Evolutionary conservation across 106 monocot genomes (phyloP).

Genomic region (Vanilla planifolia): DNA sequence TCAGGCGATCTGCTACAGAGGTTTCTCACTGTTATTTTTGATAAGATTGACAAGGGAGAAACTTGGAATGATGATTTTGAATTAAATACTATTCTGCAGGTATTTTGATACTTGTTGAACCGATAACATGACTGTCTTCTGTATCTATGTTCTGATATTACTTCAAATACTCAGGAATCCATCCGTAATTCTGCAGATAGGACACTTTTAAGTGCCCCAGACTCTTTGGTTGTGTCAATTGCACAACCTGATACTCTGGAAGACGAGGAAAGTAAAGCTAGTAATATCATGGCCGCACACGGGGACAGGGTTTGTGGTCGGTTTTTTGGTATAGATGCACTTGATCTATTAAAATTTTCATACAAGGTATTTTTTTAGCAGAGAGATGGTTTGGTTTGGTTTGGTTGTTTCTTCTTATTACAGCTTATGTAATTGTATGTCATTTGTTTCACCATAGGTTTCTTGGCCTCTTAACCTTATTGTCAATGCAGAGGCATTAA

Average conservation of each 20-base stretch:
- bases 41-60: constrained; percentile 72
- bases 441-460: constrained; percentile 49
- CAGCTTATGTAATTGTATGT: not conserved
- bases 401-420: not conserved
- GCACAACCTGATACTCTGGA: constrained; percentile 29
- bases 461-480: constrained; percentile 97
- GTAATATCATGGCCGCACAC: constrained; percentile 24
- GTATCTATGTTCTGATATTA: constrained; percentile 1
- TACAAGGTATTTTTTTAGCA: constrained; percentile 55
- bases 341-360: constrained; percentile 74
- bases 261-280: constrained; percentile 19
- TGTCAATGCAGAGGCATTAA: constrained; percentile 71
- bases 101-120: constrained; percentile 7
- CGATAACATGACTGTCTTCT: not conserved
- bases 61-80: constrained; percentile 98
- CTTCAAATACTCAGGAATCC: constrained; percentile 47
- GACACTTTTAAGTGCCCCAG: constrained; percentile 52
- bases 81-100: constrained; percentile 85
- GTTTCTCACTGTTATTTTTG: constrained; percentile 64
- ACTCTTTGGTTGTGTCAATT: constrained; percentile 74
- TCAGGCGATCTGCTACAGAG: constrained; percentile 92
- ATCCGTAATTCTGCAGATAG: constrained; percentile 87
- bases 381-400: not conserved
- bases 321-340: constrained; percentile 69
- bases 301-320: constrained; percentile 28